Conservation (phyloP, 371 early-diverging fungal species). For the Coemansia sp. region DNA sequence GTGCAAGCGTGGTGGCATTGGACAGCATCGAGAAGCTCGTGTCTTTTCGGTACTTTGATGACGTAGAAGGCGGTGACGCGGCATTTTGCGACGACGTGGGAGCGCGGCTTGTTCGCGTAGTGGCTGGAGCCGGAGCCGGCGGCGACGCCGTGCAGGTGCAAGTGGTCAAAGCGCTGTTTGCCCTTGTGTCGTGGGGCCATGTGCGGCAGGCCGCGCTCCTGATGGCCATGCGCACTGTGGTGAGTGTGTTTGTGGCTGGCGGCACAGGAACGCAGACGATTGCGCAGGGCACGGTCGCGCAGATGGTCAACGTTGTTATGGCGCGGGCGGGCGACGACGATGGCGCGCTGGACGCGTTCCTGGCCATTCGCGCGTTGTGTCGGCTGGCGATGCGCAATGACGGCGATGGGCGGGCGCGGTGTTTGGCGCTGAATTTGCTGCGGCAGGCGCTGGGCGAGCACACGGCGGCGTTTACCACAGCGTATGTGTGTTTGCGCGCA, state of each 20-base stretch:
- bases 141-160: slow-evolving; percentile 48
- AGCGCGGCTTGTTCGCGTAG: slow-evolving; percentile 43
- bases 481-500: slow-evolving; percentile 61
- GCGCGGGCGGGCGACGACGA: slow-evolving; percentile 55
- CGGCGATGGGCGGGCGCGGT: slow-evolving; percentile 52
- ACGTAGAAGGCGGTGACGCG: slow-evolving; percentile 22
- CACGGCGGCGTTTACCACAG: slow-evolving; percentile 33
- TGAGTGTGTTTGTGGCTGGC: slow-evolving; percentile 70
- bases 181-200: slow-evolving; percentile 72
- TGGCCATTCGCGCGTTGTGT: slow-evolving; percentile 89
- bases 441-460: slow-evolving; percentile 57
- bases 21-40: slow-evolving; percentile 77
- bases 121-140: slow-evolving; percentile 36
- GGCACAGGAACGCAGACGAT: slow-evolving; percentile 77
- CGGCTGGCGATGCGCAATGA: slow-evolving; percentile 78
- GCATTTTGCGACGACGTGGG: slow-evolving; percentile 24
- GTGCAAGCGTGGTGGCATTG: slow-evolving; percentile 59
- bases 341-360: slow-evolving; percentile 69
- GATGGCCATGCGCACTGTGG: slow-evolving; percentile 75
- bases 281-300: slow-evolving; percentile 83
- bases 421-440: slow-evolving; percentile 63
- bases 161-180: slow-evolving; percentile 69
- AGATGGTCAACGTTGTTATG: slow-evolving; percentile 88
- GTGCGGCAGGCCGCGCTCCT: slow-evolving; percentile 77
- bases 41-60: slow-evolving; percentile 65